A percentile compares a stretch with the other conserved stretches of the same genome.
Conservation (phyloP, 225 moss, liverwort and hornwort genomes). For the Marchantia polymorpha region DNA sequence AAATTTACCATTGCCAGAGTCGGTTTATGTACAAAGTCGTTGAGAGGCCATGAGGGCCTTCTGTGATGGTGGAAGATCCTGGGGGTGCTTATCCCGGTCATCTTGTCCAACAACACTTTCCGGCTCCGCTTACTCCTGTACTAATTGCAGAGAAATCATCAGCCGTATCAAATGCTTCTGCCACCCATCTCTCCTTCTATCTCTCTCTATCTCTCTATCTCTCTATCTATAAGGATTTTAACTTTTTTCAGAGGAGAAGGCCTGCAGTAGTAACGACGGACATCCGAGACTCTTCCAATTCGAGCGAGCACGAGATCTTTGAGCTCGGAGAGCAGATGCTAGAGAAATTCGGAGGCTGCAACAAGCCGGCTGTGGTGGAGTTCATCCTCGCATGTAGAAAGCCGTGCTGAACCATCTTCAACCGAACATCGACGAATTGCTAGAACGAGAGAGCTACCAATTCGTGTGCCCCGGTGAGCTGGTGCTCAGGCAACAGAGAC, state of each 20-base stretch:
- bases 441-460: background rate
- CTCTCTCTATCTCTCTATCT: background rate
- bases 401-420: constrained; percentile 7
- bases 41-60: constrained; percentile 83
- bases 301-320: background rate
- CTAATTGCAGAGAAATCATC: background rate
- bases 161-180: too few species aligned
- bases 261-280: background rate
- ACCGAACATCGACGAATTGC: background rate
- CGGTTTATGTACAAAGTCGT: constrained; percentile 79
- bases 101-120: background rate
- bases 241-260: background rate
- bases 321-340: background rate
- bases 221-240: background rate
- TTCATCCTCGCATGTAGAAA: background rate
- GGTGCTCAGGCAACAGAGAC: too few species aligned
- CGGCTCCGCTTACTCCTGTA: background rate
- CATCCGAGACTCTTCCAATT: background rate
- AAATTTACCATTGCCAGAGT: constrained; percentile 68
- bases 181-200: constrained; percentile 1
- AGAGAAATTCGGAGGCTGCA: background rate
- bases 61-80: constrained; percentile 63
- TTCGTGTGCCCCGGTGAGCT: background rate
- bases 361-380: background rate
- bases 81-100: constrained; percentile 22